A percentile compares a stretch with the other conserved stretches of the same genome.
phyloP scores from a whole-genome alignment of 805 yeast species.

The Ogataea zsoltii region DNA sequence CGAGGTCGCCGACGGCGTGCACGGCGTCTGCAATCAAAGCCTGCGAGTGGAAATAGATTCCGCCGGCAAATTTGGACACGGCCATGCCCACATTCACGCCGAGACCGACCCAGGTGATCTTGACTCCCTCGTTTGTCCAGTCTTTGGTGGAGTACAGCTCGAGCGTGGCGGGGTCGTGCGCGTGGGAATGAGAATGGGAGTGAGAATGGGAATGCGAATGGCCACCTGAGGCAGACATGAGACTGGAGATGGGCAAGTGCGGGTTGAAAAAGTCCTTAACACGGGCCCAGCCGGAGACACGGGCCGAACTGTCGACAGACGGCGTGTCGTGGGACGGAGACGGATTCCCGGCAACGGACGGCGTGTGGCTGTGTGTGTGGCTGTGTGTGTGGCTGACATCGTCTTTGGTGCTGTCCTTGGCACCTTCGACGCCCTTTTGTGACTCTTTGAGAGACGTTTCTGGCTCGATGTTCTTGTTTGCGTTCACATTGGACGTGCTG shows the following conservation, averaged over 20 bases:
- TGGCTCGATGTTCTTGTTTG: not conserved
- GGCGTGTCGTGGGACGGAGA: too few relatives aligned
- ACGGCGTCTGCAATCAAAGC: conserved; percentile 93
- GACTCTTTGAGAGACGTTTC: not conserved
- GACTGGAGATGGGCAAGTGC: conserved; percentile 33
- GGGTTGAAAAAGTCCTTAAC: conserved; percentile 38
- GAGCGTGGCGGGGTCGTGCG: conserved; percentile 42
- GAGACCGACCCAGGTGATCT: conserved; percentile 91
- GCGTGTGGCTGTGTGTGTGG: too few relatives aligned
- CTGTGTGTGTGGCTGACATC: not conserved
- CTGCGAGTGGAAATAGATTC: conserved; percentile 90
- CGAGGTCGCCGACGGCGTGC: conserved; percentile 87
- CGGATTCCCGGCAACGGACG: too few relatives aligned
- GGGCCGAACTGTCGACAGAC: too few relatives aligned
- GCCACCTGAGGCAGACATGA: conserved; percentile 17
- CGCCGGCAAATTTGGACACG: conserved; percentile 82
- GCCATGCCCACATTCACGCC: conserved; percentile 86
- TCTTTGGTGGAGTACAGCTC: conserved; percentile 46
- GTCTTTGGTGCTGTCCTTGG: not conserved
- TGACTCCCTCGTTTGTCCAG: conserved; percentile 76
- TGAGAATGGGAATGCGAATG: conserved; percentile 24
- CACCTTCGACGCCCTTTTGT: not conserved
- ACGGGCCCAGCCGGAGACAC: conserved; percentile 23
- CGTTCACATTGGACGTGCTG: too few relatives aligned
- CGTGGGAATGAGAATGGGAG: conserved; percentile 41